Evolutionary conservation across 805 yeast species (phyloP).

Genomic region (Myxozyma monticola): DNA sequence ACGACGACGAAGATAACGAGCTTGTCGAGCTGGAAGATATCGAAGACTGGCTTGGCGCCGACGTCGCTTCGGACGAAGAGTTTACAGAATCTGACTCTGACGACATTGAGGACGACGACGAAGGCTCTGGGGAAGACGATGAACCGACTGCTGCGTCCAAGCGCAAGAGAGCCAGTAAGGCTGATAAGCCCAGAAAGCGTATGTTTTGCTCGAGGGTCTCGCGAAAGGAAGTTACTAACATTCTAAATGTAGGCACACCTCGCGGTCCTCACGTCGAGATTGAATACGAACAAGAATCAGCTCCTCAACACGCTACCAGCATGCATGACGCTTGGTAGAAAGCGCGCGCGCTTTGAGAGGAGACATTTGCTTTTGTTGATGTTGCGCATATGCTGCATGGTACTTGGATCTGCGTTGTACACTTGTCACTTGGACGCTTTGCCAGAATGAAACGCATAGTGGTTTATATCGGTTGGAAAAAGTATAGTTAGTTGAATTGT

Average conservation of each 20-base stretch:
- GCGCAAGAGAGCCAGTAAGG: conserved; percentile 40
- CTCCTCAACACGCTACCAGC: conserved; percentile 1
- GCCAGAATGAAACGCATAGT: too few relatives aligned
- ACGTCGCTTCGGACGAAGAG: conserved; percentile 39
- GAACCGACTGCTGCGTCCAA: conserved; percentile 43
- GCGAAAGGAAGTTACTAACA: too few relatives aligned
- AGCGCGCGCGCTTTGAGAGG: too few relatives aligned
- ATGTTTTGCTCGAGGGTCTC: conserved; percentile 2
- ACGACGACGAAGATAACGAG: conserved; percentile 72
- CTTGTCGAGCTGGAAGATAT: conserved; percentile 74
- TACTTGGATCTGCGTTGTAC: too few relatives aligned
- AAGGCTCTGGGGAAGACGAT: conserved; percentile 45
- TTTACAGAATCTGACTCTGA: conserved; percentile 33
- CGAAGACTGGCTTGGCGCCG: conserved; percentile 80
- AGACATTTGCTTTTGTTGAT: too few relatives aligned
- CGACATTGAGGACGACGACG: conserved; percentile 42
- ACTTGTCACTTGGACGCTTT: too few relatives aligned
- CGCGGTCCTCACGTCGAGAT: conserved; percentile 65
- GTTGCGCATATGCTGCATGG: too few relatives aligned
- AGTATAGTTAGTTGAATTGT: too few relatives aligned
- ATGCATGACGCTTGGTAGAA: conserved; percentile 2
- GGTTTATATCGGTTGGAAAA: too few relatives aligned
- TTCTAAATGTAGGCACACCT: too few relatives aligned
- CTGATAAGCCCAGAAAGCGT: conserved; percentile 24
- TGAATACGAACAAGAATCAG: conserved; percentile 73